These are phyloP conservation scores for Trypanosomatidae sp. DNA, from an alignment of 208 protist genomes.

Conservation along the genomic window DNA sequence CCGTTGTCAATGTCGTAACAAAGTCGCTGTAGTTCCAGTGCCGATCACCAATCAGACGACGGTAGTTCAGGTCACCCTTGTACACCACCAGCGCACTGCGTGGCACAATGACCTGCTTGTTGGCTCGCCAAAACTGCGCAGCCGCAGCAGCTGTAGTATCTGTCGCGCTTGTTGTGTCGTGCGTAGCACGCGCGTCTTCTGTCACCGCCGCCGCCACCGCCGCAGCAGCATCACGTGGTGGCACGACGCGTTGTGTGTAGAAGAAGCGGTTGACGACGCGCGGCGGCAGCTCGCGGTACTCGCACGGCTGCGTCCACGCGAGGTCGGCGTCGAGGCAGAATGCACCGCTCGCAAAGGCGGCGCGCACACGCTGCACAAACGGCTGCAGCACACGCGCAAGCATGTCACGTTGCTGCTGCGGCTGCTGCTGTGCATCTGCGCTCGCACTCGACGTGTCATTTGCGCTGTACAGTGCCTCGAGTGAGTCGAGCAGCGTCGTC, in stretches of 20 bases:
- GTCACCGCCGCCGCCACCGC: background rate
- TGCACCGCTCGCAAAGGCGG: constrained; percentile 14
- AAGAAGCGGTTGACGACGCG: constrained; percentile 74
- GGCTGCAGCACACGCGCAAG: constrained; percentile 13
- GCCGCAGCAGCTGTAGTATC: constrained; percentile 4
- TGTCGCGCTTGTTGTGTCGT: background rate
- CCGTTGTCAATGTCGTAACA: constrained; percentile 26
- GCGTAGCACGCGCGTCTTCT: background rate
- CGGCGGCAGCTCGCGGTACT: constrained; percentile 80
- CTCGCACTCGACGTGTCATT: constrained; percentile 7
- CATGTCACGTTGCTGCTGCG: constrained; percentile 6
- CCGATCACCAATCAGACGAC: constrained; percentile 79
- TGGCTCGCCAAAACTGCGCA: constrained; percentile 17
- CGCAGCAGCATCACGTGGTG: constrained; percentile 2
- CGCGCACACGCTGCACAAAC: constrained; percentile 33
- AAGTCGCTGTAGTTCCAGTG: constrained; percentile 68
- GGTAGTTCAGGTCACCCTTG: constrained; percentile 88
- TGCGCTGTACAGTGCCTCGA: constrained; percentile 17
- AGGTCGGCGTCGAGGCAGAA: constrained; percentile 57
- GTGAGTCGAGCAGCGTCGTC: constrained; percentile 16
- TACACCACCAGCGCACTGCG: constrained; percentile 62
- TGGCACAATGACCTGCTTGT: constrained; percentile 22
- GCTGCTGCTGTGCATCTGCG: background rate
- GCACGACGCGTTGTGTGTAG: constrained; percentile 37
- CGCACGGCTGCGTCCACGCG: constrained; percentile 72